phyloP scores from a whole-genome alignment of 2,329 filamentous ascomycete genomes.

The Pestalotiopsis sp. region DNA sequence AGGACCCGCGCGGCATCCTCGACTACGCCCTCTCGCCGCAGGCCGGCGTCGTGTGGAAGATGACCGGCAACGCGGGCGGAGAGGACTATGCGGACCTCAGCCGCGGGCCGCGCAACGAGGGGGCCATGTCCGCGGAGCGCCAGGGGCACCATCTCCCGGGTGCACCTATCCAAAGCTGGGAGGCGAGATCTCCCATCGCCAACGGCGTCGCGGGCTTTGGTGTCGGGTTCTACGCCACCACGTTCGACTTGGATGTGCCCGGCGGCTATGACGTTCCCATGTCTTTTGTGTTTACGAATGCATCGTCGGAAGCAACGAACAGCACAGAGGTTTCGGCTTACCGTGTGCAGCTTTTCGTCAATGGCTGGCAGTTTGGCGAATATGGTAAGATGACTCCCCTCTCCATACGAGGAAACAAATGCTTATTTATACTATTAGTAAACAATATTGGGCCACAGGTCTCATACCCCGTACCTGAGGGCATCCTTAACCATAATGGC shows the following conservation, averaged over 20 bases:
- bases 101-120: slow-evolving; percentile 69
- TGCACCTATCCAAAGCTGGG: slow-evolving; percentile 50
- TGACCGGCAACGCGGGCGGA: slow-evolving; percentile 70
- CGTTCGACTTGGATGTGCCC: slow-evolving; percentile 58
- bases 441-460: slow-evolving; percentile 77
- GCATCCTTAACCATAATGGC: slow-evolving; percentile 71
- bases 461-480: slow-evolving; percentile 72
- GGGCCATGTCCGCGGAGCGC: slow-evolving; percentile 64
- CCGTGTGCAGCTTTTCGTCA: slow-evolving; percentile 71
- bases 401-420: not conserved
- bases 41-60: slow-evolving; percentile 60
- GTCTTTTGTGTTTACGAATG: slow-evolving; percentile 43
- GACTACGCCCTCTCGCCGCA: slow-evolving; percentile 55
- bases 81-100: slow-evolving; percentile 62
- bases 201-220: slow-evolving; percentile 50
- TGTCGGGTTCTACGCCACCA: slow-evolving; percentile 60
- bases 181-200: slow-evolving; percentile 38
- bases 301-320: slow-evolving; percentile 38
- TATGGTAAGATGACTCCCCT: slow-evolving; percentile 24
- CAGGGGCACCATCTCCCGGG: slow-evolving; percentile 63
- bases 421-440: slow-evolving; percentile 28
- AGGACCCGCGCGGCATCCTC: slow-evolving; percentile 64
- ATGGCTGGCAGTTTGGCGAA: slow-evolving; percentile 71
- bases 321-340: slow-evolving; percentile 48
- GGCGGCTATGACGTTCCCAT: slow-evolving; percentile 62